Evolutionary conservation across 441 rosid genomes (phyloP), one percentile per base, ranked within the genome.

Genomic region (Cnidoscolus chayamansa): DNA sequence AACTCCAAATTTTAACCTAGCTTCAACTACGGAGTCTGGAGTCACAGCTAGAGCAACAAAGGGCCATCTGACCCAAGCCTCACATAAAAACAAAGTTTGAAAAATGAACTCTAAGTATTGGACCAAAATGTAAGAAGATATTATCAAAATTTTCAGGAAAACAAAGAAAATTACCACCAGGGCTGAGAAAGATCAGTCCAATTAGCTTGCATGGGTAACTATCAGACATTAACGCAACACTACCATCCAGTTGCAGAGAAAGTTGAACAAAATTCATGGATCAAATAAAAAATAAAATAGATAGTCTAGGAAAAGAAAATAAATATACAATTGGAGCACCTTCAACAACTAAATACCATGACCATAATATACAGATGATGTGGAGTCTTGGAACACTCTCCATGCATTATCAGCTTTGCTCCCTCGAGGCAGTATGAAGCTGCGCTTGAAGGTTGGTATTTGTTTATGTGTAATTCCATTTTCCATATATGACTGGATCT

Each of bases 321-420:
- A 50, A 61, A 32, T 49, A 37, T 50, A 45, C 32, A 25, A 30
- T 17, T 30, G 19, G 49, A 51, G 55, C 65, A 59, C 30, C 73
- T 16, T 58, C 31, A 59, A 59, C 55, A 70, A 6, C 40, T 47
- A 48, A 47, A n/a, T 48, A 59, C 57, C 56, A 70, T 47, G 58
- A 47, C 17, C 30, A 45, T 10, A 15, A 31, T 19, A 66, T 48
- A 51, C 37, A 31, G 11, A 16, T 16, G 47, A 67, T 43, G 60
- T 19, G 11, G 10, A 56, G 60, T 56, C 60, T 56, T 56, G 31
- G 60, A 25, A 25, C 60, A 48, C 32, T 8, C 60, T 56, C 13
- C 0, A 56, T 3, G 60, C 9, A 56, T 56, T 19, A 54, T 54
- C 57, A 2, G 20, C 57, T 65, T 48, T 48, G 43, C 40, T 17